phyloP scores from a whole-genome alignment of 2,329 filamentous ascomycete species.

The Diaporthe longicolla region DNA sequence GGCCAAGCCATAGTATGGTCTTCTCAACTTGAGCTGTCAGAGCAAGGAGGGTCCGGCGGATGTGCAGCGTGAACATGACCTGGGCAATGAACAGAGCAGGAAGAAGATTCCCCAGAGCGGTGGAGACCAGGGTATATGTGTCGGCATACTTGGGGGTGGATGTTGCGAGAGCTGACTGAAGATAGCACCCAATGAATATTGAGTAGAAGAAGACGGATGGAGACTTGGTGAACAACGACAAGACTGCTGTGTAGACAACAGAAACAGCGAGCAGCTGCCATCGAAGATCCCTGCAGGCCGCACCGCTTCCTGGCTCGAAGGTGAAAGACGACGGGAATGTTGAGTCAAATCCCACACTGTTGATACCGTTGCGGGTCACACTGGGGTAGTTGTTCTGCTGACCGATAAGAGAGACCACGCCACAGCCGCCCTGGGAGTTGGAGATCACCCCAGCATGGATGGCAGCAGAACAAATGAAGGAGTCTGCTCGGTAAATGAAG shows the following conservation, averaged over 20 bases:
- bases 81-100: conserved; percentile 78
- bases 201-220: conserved; percentile 75
- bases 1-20: conserved; percentile 78
- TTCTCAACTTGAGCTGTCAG: conserved; percentile 78
- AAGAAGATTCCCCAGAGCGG: conserved; percentile 68
- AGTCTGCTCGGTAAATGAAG: conserved; percentile 39
- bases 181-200: conserved; percentile 56
- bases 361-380: conserved; percentile 66
- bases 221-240: conserved; percentile 78
- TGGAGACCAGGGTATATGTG: conserved; percentile 71
- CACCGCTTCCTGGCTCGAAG: conserved; percentile 64
- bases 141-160: conserved; percentile 78
- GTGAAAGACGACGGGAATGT: conserved; percentile 80
- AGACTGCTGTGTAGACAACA: conserved; percentile 71
- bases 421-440: conserved; percentile 38
- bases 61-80: conserved; percentile 76
- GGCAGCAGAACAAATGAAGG: conserved; percentile 41
- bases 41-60: conserved; percentile 68
- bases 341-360: conserved; percentile 75
- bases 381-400: conserved; percentile 54
- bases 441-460: conserved; percentile 40
- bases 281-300: conserved; percentile 62
- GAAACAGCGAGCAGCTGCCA: conserved; percentile 78
- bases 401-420: conserved; percentile 37
- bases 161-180: conserved; percentile 60